phyloP scores from a whole-genome alignment of 768 basidiomycete species.

The Solioccasus polychromus region DNA sequence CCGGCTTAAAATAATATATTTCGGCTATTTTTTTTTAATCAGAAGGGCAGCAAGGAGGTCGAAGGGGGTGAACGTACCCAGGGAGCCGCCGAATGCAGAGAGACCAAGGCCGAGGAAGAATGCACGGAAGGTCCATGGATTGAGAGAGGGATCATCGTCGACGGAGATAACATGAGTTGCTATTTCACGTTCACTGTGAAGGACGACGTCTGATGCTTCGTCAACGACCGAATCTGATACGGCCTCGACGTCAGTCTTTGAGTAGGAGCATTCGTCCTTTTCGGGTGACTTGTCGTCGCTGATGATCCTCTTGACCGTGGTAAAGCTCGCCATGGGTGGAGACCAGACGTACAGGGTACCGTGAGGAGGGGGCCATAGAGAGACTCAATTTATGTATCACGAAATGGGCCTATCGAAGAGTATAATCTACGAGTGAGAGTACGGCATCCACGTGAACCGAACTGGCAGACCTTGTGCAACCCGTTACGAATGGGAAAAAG shows the following conservation, averaged over 20 bases:
- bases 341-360: not conserved
- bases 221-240: not conserved
- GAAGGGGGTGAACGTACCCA: conserved; percentile 32
- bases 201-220: conserved; percentile 12
- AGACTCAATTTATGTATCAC: conserved; percentile 1
- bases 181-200: conserved; percentile 45
- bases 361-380: not conserved
- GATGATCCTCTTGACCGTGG: not conserved
- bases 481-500: too few relatives aligned
- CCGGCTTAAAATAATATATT: conserved; percentile 62
- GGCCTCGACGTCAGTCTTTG: conserved; percentile 35
- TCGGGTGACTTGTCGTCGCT: conserved; percentile 11
- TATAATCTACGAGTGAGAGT: too few relatives aligned
- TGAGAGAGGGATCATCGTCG: conserved; percentile 36
- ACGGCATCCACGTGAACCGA: not conserved
- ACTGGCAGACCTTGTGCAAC: not conserved
- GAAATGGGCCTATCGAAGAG: too few relatives aligned
- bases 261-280: conserved; percentile 13
- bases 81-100: conserved; percentile 48
- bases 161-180: conserved; percentile 45
- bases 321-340: conserved; percentile 6
- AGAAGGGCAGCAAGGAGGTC: not conserved
- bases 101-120: conserved; percentile 55
- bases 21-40: conserved; percentile 41
- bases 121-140: conserved; percentile 39